Conservation (phyloP, 192 early-diverging fungal genomes). For the Haplosporangium gracile region DNA sequence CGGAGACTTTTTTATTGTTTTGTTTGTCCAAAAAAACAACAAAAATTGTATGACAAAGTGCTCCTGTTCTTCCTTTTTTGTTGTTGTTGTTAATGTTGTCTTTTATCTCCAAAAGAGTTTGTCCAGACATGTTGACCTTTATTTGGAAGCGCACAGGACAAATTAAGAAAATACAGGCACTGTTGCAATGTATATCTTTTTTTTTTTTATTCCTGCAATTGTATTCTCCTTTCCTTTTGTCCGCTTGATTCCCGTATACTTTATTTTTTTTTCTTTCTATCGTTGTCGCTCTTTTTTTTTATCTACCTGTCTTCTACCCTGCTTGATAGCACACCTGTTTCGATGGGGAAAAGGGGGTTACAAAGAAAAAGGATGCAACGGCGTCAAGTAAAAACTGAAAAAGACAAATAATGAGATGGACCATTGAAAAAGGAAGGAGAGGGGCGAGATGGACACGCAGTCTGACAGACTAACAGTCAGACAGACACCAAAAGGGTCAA, state of each 20-base stretch:
- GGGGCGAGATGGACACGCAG: not conserved
- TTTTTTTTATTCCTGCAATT: not conserved
- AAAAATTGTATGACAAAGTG: not conserved
- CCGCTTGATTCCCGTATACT: not conserved
- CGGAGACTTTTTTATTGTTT: constrained; percentile 15
- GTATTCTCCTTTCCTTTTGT: not conserved
- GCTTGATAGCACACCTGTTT: not conserved
- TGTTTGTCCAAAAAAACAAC: not conserved
- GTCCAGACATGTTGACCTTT: not conserved
- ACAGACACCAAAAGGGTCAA: not conserved
- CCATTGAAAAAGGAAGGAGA: constrained; percentile 1
- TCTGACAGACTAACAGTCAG: too few species aligned
- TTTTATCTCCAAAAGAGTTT: not conserved
- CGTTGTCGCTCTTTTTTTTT: not conserved
- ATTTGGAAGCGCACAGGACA: not conserved
- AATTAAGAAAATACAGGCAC: not conserved
- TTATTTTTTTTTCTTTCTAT: not conserved
- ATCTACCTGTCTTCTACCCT: constrained; percentile 8
- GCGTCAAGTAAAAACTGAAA: not conserved
- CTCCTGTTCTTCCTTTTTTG: not conserved
- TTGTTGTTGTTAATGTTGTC: not conserved
- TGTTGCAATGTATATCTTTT: not conserved
- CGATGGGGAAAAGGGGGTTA: not conserved
- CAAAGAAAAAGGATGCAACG: not conserved
- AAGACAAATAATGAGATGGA: not conserved